Evolutionary conservation across 2,329 filamentous ascomycete species (phyloP), one percentile per base, ranked within the genome.

Genomic region (Fusarium fujikuroi): DNA sequence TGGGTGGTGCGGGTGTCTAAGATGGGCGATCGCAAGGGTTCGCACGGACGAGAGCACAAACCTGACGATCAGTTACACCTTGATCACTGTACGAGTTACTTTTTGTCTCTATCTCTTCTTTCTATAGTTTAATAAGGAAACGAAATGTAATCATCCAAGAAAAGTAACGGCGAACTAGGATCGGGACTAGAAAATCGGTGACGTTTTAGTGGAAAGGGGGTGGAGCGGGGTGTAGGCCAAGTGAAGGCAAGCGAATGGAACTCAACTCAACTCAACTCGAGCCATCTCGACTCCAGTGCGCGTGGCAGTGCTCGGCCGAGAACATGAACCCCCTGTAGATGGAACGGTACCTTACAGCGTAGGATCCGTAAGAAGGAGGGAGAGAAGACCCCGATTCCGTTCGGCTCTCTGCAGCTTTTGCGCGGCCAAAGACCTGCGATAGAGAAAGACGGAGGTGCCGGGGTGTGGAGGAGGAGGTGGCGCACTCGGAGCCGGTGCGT

Each of bases 301-400:
- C 37, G 73, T 65, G 73, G 70, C 70, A 69, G 72, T 76, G 74
- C 70, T 76, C 74, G 74, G 74, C 75, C 75, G 75, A 76, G 74
- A 76, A 70, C 52, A 60, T 57, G 36, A n/a, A 46, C 53, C 46
- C 57, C 66, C 34, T 66, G 43, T 39, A 37, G 21, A 32, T 32
- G 15, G 56, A 63, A 53, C 28, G 12, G 61, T 25, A 44, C 25
- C n/a, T 43, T 25, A 16, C n/a, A 37, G n/a, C 18, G 49, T 9
- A 53, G 49, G 25, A 44, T 46, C 36, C 53, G 37, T 28, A 36
- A 63, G 42, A 58, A 46, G 47, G 25, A 40, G 42, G 9, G 32
- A 60, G 34, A 46, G 53, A 47, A 23, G 65, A 67, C 63, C 42
- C 65, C 54, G 52, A 46, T 40, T 46, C 50, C n/a, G 42, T 53